Base-by-base conservation (phyloP, 805 yeast species). In the Isabelozyma heimii region DNA sequence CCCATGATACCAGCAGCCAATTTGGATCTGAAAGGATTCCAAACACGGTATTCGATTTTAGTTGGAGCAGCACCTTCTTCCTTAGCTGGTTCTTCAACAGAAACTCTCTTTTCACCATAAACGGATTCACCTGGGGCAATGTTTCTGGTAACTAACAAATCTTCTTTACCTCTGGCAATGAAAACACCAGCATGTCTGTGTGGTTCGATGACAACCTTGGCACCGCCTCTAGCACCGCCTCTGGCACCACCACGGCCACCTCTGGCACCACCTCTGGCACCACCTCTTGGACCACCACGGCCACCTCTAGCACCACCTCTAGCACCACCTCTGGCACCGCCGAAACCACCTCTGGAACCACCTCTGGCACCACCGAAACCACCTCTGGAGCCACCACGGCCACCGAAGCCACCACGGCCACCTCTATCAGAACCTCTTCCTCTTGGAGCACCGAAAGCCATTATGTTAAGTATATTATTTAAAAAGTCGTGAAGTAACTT, bases 1-100 rank as follows among this genome's bases (percentile, higher is more conserved):
- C 99, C 99, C 90, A 94, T 89, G 60, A 94, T 89, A 88, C 99
- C 99, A 55, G 99, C 99, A 70, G 99, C 99, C 79, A 94, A 81
- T 83, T 94, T 94, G 52, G 98, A 92, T 85, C 99, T 88, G 88
- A 94, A 94, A 56, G 99, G 99, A 78, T 94, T 94, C 99, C 99
- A 94, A 60, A 94, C 99, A 83, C 99, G 91, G 85, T 94, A 94
- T 80, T 94, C 99, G 53, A 85, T 82, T 81, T 94, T 94, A 66
- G 97, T 91, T 58, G 94, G 84, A 59, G 94, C 89, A 51, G 85
- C 89, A 66, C 87, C 87, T 66, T 87, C 96, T 67, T 87, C 96
- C 64, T 79, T 83, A 50, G 92, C 82, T 58, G 97, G 96, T 69
- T 89, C 97, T 72, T 94, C 99, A 53, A 94, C 81, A 50, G 95